Evolutionary conservation across 1,284 basidiomycete species (phyloP), one percentile per base, ranked within the genome.

Genomic region (Fomitopsis betulina): DNA sequence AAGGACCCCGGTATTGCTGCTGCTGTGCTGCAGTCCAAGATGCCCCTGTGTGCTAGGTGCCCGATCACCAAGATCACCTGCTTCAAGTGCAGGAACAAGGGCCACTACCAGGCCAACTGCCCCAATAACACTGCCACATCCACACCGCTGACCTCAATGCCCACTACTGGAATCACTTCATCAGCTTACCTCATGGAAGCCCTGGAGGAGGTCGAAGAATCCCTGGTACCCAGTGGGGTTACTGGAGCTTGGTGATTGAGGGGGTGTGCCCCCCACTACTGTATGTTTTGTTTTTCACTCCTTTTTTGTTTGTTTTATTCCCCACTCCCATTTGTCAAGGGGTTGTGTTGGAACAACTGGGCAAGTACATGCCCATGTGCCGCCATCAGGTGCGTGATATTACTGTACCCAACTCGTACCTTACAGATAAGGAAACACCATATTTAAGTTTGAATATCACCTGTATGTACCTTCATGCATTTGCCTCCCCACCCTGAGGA

Each of bases 31-130:
- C 7, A 3, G 21, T 17, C 27, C n/a, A 27, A 49, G 32, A 35
- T 12, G 35, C 21, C 21, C 21, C 23, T 19, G 23, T 15, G 32
- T 15, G 17, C 27, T 32, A 49, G 47, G 27, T n/a, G 47, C 50
- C 58, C 58, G 21, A 50, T 59, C 35, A 32, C 38, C 19, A 32
- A 43, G 33, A 64, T 71, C 51, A 68, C 60, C 0, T 71, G 71
- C 57, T 66, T 64, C 57, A 62, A 62, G 40, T 71, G 70, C 49
- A 52, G 62, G 25, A 58, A 69, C 60, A 65, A 66, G 40, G 70
- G 70, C 3, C 70, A 72, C 56, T 69, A 67, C 62, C 66, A 70
- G 60, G 54, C 55, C 15, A 58, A 68, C 37, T 68, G 70, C 55
- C 54, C 50, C n/a, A 33, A 27, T 10, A 61, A 58, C 5, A 60